These are phyloP conservation scores for Podospora bellae-mahoneyi DNA, from an alignment of 495 filamentous ascomycete species.

Conservation along the genomic window DNA sequence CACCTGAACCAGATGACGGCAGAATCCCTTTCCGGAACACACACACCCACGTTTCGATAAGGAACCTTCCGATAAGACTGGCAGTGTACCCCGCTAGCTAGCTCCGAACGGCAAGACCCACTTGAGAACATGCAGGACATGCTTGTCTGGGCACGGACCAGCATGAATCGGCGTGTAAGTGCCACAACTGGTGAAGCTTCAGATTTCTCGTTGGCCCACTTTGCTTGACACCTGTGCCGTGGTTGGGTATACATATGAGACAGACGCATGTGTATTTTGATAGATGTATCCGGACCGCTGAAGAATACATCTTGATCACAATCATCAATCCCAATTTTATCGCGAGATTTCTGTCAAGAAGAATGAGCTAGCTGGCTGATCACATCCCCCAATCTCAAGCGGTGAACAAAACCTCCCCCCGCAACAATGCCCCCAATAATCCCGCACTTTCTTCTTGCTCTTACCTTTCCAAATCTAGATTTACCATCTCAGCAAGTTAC, in stretches of 20 bases:
- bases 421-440: background rate
- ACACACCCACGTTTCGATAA: background rate
- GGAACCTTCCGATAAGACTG: background rate
- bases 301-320: background rate
- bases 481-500: background rate
- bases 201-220: background rate
- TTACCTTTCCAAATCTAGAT: background rate
- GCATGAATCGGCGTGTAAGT: background rate
- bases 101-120: constrained; percentile 15
- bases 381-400: background rate
- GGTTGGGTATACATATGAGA: background rate
- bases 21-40: constrained; percentile 8
- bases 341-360: background rate
- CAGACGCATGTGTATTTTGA: background rate
- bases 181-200: background rate
- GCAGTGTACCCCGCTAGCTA: background rate
- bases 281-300: background rate
- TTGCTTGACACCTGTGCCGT: background rate
- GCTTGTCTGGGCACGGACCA: constrained; percentile 7
- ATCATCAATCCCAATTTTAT: background rate
- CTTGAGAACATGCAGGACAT: background rate
- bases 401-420: background rate
- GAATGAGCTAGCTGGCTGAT: background rate
- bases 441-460: background rate
- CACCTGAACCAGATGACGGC: constrained; percentile 4